Base-by-base conservation (phyloP, 495 filamentous ascomycete species). In the Bryoglossum gracile region DNA sequence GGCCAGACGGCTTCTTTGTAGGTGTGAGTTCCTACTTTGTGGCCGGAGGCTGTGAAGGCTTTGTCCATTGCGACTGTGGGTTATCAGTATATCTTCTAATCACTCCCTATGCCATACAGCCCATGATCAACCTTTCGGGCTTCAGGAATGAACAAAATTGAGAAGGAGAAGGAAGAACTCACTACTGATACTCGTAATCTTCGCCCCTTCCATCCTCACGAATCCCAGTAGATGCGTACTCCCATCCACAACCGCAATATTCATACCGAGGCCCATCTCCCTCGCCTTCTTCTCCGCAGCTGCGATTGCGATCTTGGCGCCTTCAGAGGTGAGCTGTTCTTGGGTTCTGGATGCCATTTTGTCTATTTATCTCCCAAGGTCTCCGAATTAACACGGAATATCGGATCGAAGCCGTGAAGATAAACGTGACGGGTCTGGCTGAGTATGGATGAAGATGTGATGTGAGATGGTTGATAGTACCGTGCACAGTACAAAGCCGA, bases 1-100 rank as follows among this genome's bases (percentile, higher is more conserved):
- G 57, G 57, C 57, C 57, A 59, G 8, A 62, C 55, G 14, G 46
- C 55, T 22, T 60, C 58, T 36, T 54, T 62, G 42, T 60, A 62
- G 10, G 33, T 50, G 40, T 56, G 55, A 14, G 57, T 62, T 16
- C 50, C 56, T 8, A 53, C 44, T 0, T 49, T 24, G 25, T 63
- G 60, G 4, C 60, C 60, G 3, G 55, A 48, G 48, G 66, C 50
- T 22, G 56, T 62, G 40, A 59, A 59, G 11, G 59, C 56, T 39
- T 60, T 59, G 33, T 59, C 53, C 11, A 59, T 51, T 11, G 56
- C 50, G 14, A 62, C 51, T 52, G 9, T 3, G n/a, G n/a, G n/a
- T n/a, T n/a, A 19, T 13, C 10, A 10, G 1, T 36, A 16, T 50
- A 18, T 43, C 26, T 34, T 9, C 3, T 2, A 46, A 11, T 10